Base-by-base conservation (phyloP, 306 rosid species). In the Oxytropis ochrocephala region DNA sequence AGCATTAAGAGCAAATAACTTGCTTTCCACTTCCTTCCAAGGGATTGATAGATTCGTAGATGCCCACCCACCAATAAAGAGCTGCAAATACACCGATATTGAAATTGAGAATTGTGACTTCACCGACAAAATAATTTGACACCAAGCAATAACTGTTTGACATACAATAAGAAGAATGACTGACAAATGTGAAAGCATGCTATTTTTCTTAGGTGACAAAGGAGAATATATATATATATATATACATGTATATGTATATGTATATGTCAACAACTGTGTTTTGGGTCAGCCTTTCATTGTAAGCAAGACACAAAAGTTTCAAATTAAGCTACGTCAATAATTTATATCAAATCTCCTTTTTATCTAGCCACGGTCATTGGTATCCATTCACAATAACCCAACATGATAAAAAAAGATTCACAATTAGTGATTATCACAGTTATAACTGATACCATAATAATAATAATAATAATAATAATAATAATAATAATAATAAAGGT, bases 1-100 rank as follows among this genome's bases (percentile, higher is more conserved):
- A 81, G 85, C 93, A 82, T 88, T 90, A 58, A 93, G 97, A 69
- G 88, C 87, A 88, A 90, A 93, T 61, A 93, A 86, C 77, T 93
- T 93, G 88, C 96, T 87, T 83, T 93, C 98, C 80, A 93, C 91
- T 75, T 85, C 98, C 79, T 80, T 86, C 98, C 98, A 93, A 53
- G 88, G 90, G 69, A 93, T 86, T 68, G 88, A 86, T 24, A 78
- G 81, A 85, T 80, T 90, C 39, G 80, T 82, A 70, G 88, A 80
- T 73, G 85, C 80, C 89, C 93, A 88, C 69, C 93, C 91, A 74
- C 89, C 89, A 80, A 88, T 80, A 69, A 86, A 80, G 41, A 93
- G 85, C 98, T 93, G 84, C 85, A 82, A 70, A 70, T 36, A 57
- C 62, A 70, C 72, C 12, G 14, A 69, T 42, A 72, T 41, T 54